Evolutionary conservation across 352 stramenopile genomes (phyloP), one percentile per base, ranked within the genome.

Genomic region (Globisporangium yorkense): DNA sequence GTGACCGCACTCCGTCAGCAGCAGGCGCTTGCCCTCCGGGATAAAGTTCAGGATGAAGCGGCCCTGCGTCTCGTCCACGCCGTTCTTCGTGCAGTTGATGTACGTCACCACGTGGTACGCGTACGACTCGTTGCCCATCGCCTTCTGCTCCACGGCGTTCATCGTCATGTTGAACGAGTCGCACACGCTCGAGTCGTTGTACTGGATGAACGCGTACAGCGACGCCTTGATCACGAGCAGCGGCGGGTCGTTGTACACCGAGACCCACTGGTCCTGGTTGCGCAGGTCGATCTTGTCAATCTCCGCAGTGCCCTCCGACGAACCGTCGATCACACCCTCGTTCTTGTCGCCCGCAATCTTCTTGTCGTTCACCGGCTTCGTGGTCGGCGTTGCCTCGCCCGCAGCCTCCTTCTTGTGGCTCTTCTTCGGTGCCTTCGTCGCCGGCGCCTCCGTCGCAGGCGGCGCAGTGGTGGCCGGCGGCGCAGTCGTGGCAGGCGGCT

Each of bases 131-230:
- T 90, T 89, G 54, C 80, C 80, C 20, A 88, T 77, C 0, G 77
- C 62, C 68, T 89, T 89, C 62, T 90, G 77, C 67, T 94, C 84
- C 56, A 91, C 82, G 47, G 84, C 77, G 61, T 89, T 88, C 61
- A 94, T 75, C 4, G 79, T 91, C 79, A 92, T 91, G 70, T 91
- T 92, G 68, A 94, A 90, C 21, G 76, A 77, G 67, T 90, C 81
- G 56, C 84, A 94, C 40, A 94, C 76, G 27, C 74, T 70, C 52
- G 82, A 84, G 74, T 88, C 69, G 50, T 94, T 92, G 77, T 94
- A 94, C 29, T 76, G 71, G 55, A 89, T 89, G 66, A 94, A 94
- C 18, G 84, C 82, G 61, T 92, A 92, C 53, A 92, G 67, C 51
- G 83, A 92, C 8, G 80, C 83, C 77, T 91, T 90, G 62, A 92